A percentile compares a stretch with the other conserved stretches of the same genome.
phyloP scores from a whole-genome alignment of 1,139 yeast species.

The Sugiyamaella grinbergsii region DNA sequence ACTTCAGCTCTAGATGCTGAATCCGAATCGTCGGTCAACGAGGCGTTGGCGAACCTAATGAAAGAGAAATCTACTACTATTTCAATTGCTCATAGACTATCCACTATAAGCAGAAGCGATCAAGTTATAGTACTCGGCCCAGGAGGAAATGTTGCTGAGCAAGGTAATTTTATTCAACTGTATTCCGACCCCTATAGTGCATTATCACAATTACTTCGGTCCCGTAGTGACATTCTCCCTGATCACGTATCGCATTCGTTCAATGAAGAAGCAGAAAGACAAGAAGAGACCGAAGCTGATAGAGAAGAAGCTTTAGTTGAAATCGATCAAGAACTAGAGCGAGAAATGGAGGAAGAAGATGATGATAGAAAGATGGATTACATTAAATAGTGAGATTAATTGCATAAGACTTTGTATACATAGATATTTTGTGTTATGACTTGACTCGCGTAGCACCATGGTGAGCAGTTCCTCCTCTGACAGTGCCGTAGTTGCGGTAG shows the following conservation, averaged over 20 bases:
- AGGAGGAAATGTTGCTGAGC: constrained; percentile 81
- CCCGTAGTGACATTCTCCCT: constrained; percentile 43
- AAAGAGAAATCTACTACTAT: constrained; percentile 71
- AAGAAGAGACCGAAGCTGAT: constrained; percentile 25
- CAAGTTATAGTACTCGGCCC: constrained; percentile 76
- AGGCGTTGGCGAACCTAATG: constrained; percentile 64
- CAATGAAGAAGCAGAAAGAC: neutral
- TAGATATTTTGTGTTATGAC: too few species aligned
- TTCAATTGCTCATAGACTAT: constrained; percentile 88
- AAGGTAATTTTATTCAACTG: constrained; percentile 68
- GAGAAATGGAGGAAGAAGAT: constrained; percentile 26
- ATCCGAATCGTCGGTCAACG: constrained; percentile 80
- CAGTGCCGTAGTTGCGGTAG: too few species aligned
- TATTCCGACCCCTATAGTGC: constrained; percentile 65
- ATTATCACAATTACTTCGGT: constrained; percentile 61
- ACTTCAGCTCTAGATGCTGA: constrained; percentile 83
- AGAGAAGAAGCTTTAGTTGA: constrained; percentile 29
- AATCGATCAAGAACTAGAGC: constrained; percentile 28
- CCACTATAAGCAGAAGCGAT: constrained; percentile 85
- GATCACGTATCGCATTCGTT: constrained; percentile 8
- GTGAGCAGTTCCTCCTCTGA: neutral
- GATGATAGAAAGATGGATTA: constrained; percentile 17
- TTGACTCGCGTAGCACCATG: too few species aligned
- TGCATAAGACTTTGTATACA: constrained; percentile 13
- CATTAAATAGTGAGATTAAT: constrained; percentile 8